Evolutionary conservation across 2,329 filamentous ascomycete genomes (phyloP), one percentile per base, ranked within the genome.

Genomic region (Grosmannia penicillata): DNA sequence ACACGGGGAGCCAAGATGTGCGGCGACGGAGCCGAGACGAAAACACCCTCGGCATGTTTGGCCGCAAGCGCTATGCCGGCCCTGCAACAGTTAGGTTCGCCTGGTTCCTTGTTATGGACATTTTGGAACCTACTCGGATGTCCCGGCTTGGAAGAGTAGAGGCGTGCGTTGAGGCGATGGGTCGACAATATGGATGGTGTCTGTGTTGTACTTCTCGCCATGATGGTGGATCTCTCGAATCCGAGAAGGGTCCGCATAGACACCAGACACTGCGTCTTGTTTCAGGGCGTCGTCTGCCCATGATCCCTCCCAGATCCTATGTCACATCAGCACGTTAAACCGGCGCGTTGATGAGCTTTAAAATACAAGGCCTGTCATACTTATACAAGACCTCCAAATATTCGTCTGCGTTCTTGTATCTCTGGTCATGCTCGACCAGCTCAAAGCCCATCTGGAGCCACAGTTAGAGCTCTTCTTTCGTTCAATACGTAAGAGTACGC

Each of bases 131-230:
- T 19, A 30, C 38, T 40, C 39, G 15, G 47, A 49, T 10, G 45
- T 43, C 22, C 48, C 48, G 7, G 48, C 47, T 34, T 50, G 48
- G 31, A 51, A 49, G 22, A 51, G 43, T 1, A 49, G 38, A 4
- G 47, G 48, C n/a, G 46, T 47, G 6, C 41, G 38, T 36, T 43
- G 41, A 2, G 40, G 43, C 23, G 37, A 38, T 11, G 42, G 42
- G 31, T 44, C 26, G 11, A 42, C 19, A 23, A 32, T 28, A 27
- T 24, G 17, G 4, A 13, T 21, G 8, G 33, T 13, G 4, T 34
- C 33, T 11, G 26, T 17, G 15, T 17, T 24, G 15, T 25, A 34
- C 10, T 34, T 24, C n/a, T 18, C 31, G 33, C 19, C 8, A 8
- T 34, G 19, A 14, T 34, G 33, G 22, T 22, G 33, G 18, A 34